Conservation (phyloP, 1,284 basidiomycete species). For the Bondarzewia mesenterica region DNA sequence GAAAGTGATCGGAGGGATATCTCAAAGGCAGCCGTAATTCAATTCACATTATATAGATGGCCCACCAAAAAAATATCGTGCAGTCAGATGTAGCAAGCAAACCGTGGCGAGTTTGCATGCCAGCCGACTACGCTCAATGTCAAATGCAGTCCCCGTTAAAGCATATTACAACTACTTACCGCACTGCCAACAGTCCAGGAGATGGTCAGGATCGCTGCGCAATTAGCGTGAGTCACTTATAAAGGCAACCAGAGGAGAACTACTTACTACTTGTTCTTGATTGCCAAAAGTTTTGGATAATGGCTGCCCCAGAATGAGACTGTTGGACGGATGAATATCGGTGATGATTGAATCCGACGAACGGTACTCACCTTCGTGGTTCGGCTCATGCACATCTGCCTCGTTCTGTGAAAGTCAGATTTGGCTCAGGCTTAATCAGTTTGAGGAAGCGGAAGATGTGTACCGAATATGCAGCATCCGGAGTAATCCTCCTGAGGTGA, state of each 20-base stretch:
- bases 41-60: neutral
- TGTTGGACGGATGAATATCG: neutral
- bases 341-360: neutral
- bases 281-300: slow-evolving; percentile 8
- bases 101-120: neutral
- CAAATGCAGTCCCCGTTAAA: neutral
- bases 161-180: neutral
- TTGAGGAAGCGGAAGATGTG: neutral
- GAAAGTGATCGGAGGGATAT: no score
- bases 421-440: no score
- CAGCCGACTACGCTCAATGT: neutral
- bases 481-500: slow-evolving; percentile 16
- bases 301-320: slow-evolving; percentile 12
- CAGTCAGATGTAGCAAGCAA: neutral
- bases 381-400: slow-evolving; percentile 10
- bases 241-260: neutral
- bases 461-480: slow-evolving; percentile 12
- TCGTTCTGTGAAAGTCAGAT: slow-evolving; percentile 9
- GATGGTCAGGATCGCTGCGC: slow-evolving; percentile 4
- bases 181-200: slow-evolving; percentile 6
- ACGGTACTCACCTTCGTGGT: slow-evolving; percentile 8
- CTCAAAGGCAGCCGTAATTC: neutral
- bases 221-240: no score
- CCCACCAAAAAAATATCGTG: neutral
- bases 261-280: slow-evolving; percentile 13